Base-by-base conservation (phyloP, 2,329 filamentous ascomycete species). In the Aspergillus brasiliensis region DNA sequence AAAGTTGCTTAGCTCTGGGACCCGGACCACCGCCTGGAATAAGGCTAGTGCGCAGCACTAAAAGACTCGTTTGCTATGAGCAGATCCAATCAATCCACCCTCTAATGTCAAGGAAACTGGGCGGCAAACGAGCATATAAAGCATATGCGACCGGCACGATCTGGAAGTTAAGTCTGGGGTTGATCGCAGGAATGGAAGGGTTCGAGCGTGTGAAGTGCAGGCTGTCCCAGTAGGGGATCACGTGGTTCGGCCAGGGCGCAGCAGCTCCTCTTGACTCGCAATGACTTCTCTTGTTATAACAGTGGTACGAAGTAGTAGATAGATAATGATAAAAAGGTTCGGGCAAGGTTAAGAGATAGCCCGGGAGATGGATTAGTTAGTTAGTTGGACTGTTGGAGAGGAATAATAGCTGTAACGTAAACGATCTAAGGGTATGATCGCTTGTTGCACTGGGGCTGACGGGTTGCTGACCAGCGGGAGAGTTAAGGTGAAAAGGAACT, bases 11-110 rank as follows among this genome's bases (percentile, higher is more conserved):
- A 67, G 66, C 62, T 67, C 59, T 61, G 54, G 63, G 64, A 59
- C 59, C 61, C 62, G 67, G 65, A 65, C 65, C 66, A 69, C 67
- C 68, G 65, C 65, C 68, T 67, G 60, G 54, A 62, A 63, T 60
- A 57, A 65, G 58, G 67, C 61, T 69, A 66, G 66, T 70, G 66
- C 61, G 49, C 62, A 65, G 64, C 64, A 66, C 64, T 60, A 60
- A 34, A 34, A 55, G 59, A 60, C 57, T 63, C 42, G 59, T 61
- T 34, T 54, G 59, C 56, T 40, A 51, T 57, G 53, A 49, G 37
- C 38, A 47, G 58, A 58, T 62, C 59, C 59, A 58, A 47, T 49
- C 28, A 60, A 49, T 62, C 56, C 61, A 49, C 57, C 57, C 27
- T 60, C 51, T 57, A 51, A 56, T 48, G 37, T 48, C 46, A 42